phyloP scores from a whole-genome alignment of 305 asterid genomes.

The Fraxinus platypoda region DNA sequence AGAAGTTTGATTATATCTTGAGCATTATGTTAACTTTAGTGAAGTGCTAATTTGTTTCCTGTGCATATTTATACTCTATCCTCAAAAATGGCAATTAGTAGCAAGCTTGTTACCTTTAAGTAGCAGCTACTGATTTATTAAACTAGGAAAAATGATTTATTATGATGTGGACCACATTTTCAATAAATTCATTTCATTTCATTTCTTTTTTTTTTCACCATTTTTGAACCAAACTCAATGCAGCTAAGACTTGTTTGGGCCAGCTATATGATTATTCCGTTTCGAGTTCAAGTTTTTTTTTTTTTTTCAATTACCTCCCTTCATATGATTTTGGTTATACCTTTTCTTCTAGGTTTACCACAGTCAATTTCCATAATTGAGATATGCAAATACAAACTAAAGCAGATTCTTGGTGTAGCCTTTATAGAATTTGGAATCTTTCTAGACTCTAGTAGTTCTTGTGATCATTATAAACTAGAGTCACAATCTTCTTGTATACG shows the following conservation, averaged over 20 bases:
- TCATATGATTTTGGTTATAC: not conserved
- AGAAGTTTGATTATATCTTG: not conserved
- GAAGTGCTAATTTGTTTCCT: not conserved
- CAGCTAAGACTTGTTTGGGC: not conserved
- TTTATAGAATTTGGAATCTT: not conserved
- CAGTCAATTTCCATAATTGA: not conserved
- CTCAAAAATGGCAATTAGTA: not conserved
- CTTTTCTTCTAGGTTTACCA: not conserved
- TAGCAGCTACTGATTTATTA: not conserved
- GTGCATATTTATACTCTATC: not conserved
- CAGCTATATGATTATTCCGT: not conserved
- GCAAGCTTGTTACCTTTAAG: not conserved
- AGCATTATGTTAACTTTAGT: not conserved
- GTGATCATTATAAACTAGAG: not conserved
- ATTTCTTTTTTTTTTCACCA: not conserved
- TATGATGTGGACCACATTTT: not conserved
- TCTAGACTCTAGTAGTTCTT: not conserved
- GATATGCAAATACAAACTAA: not conserved
- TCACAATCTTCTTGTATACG: not conserved
- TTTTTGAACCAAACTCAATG: not conserved
- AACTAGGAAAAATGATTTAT: not conserved
- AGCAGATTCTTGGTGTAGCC: not conserved
- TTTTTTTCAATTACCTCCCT: not conserved
- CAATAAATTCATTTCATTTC: not conserved
- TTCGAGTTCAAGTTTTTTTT: not conserved